A percentile compares a stretch with the other conserved stretches of the same genome.
These are phyloP conservation scores for Xerocomus nothofagi DNA, from an alignment of 1,284 basidiomycete species.

Conservation along the genomic window DNA sequence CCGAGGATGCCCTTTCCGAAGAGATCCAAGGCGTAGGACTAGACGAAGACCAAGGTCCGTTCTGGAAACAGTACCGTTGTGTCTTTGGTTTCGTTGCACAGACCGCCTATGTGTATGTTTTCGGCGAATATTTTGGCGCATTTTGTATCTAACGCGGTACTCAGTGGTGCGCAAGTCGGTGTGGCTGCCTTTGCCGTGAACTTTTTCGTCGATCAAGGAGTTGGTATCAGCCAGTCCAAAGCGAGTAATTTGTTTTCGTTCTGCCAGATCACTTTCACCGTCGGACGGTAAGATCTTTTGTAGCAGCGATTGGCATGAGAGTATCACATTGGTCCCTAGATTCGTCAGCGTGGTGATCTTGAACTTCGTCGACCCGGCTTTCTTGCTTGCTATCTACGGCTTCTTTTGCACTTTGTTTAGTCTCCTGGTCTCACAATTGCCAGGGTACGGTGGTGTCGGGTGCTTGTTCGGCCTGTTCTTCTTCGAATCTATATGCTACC, in stretches of 20 bases:
- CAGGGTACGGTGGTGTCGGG: constrained; percentile 57
- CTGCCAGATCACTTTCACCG: constrained; percentile 73
- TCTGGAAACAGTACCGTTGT: constrained; percentile 72
- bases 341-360: constrained; percentile 67
- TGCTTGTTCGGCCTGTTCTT: constrained; percentile 73
- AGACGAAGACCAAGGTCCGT: constrained; percentile 50
- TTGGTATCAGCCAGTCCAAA: constrained; percentile 51
- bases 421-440: constrained; percentile 52
- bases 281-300: constrained; percentile 49
- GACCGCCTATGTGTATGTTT: constrained; percentile 60
- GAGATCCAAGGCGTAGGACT: constrained; percentile 49
- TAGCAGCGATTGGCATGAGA: background rate
- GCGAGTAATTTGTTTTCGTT: constrained; percentile 70
- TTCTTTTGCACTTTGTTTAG: constrained; percentile 53
- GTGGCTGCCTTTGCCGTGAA: constrained; percentile 75
- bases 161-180: constrained; percentile 69
- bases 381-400: constrained; percentile 59
- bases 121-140: background rate
- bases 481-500: constrained; percentile 75
- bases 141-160: background rate
- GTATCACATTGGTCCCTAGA: constrained; percentile 31
- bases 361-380: constrained; percentile 62
- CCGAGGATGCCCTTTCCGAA: constrained; percentile 60
- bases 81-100: constrained; percentile 75
- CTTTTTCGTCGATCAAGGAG: constrained; percentile 62